These are phyloP conservation scores for Verbascum thapsus DNA, from an alignment of 257 asterid species.

Conservation along the genomic window DNA sequence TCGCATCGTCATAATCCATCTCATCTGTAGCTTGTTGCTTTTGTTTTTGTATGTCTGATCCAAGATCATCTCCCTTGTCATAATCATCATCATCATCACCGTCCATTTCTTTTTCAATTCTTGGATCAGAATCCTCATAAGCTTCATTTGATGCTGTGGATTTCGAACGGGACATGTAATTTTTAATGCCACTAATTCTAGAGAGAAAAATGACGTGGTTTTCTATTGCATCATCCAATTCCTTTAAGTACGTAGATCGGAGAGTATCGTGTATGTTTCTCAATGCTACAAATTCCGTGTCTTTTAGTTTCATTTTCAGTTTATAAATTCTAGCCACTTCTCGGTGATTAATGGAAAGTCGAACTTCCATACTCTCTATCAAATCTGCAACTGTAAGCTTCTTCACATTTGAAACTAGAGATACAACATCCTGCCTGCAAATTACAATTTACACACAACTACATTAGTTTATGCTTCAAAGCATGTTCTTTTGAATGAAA, in stretches of 20 bases:
- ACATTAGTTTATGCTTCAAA: no score
- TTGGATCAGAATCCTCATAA: slow-evolving; percentile 53
- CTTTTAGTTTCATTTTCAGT: slow-evolving; percentile 63
- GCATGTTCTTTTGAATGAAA: no score
- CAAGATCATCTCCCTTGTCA: slow-evolving; percentile 73
- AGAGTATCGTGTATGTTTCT: slow-evolving; percentile 64
- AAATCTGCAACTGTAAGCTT: slow-evolving; percentile 82
- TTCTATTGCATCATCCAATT: slow-evolving; percentile 79
- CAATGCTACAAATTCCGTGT: slow-evolving; percentile 60
- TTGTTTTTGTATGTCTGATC: slow-evolving; percentile 60
- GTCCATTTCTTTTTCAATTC: slow-evolving; percentile 37
- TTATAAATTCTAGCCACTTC: slow-evolving; percentile 52
- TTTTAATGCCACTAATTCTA: slow-evolving; percentile 57
- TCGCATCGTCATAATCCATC: slow-evolving; percentile 71
- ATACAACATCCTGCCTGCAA: slow-evolving; percentile 69
- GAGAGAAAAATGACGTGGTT: slow-evolving; percentile 57
- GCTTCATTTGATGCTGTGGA: slow-evolving; percentile 42
- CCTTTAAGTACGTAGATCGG: slow-evolving; percentile 45
- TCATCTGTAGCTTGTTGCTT: slow-evolving; percentile 78
- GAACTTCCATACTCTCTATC: slow-evolving; percentile 80
- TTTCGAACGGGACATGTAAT: slow-evolving; percentile 37
- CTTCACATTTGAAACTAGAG: slow-evolving; percentile 65
- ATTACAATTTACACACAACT: no score
- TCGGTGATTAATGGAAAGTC: slow-evolving; percentile 37
- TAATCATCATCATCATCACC: slow-evolving; percentile 52